A percentile compares a stretch with the other conserved stretches of the same genome.
Conservation (phyloP, 805 yeast genomes). For the Lipomyces oligophaga region DNA sequence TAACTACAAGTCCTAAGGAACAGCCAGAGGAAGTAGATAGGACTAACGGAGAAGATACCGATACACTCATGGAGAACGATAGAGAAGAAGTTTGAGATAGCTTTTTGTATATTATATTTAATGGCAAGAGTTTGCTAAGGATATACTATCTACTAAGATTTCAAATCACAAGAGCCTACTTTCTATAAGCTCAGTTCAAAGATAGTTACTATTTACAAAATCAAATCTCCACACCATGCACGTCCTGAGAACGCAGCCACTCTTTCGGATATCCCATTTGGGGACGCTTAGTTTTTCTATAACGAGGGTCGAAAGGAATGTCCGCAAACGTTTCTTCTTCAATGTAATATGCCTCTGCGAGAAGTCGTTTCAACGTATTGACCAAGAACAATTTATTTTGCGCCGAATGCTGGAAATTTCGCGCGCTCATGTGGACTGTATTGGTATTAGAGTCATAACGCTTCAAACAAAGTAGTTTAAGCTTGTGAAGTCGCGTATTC, state of each 20-base stretch:
- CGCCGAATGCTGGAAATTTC: conserved; percentile 66
- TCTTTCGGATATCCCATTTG: conserved; percentile 61
- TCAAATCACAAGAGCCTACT: too few species aligned
- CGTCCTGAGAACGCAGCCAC: conserved; percentile 75
- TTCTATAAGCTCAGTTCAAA: too few species aligned
- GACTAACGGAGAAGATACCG: too few species aligned
- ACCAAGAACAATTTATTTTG: conserved; percentile 79
- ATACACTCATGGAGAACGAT: too few species aligned
- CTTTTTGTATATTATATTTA: too few species aligned
- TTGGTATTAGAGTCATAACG: conserved; percentile 65
- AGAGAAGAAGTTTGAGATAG: too few species aligned
- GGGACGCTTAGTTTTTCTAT: conserved; percentile 47
- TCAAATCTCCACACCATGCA: conserved; percentile 45
- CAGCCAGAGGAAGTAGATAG: too few species aligned
- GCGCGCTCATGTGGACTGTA: conserved; percentile 59
- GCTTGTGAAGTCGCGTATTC: conserved; percentile 57
- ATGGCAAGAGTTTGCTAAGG: too few species aligned
- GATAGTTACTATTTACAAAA: too few species aligned
- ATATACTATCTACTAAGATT: too few species aligned
- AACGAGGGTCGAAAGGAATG: conserved; percentile 78
- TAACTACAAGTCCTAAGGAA: too few species aligned
- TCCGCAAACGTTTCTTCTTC: conserved; percentile 62
- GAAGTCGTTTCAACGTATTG: conserved; percentile 56
- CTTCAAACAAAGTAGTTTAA: conserved; percentile 71
- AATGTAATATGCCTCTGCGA: conserved; percentile 61